Conservation (phyloP, 257 asterid genomes). For the Perilla frutescens region DNA sequence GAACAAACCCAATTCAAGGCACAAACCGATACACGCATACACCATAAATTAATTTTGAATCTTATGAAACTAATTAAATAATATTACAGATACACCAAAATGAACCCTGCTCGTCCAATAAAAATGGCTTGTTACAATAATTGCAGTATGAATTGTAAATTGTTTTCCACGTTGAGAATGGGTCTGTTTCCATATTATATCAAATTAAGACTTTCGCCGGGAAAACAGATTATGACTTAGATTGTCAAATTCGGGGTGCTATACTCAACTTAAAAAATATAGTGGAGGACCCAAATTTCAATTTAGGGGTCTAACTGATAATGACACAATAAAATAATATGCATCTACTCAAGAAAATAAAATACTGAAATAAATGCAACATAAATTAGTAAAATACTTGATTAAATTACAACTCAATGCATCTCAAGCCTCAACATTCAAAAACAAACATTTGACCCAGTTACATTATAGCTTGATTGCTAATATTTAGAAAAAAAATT, state of each 20-base stretch:
- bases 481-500: no score
- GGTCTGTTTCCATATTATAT: not conserved
- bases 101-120: not conserved
- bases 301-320: not conserved
- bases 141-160: not conserved
- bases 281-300: not conserved
- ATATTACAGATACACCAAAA: no score
- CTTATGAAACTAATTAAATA: no score
- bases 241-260: conserved; percentile 1
- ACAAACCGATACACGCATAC: no score
- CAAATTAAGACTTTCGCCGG: not conserved
- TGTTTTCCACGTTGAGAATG: conserved; percentile 22
- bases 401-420: no score
- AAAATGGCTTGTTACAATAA: not conserved
- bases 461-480: no score
- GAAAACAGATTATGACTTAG: not conserved
- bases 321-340: not conserved
- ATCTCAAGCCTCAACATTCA: no score
- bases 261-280: not conserved
- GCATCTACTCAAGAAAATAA: not conserved
- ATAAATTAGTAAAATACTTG: no score
- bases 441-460: no score
- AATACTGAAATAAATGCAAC: no score
- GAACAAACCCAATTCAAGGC: not conserved
- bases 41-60: no score